Percentiles rank a stretch among this genome's conserved stretches.
These are phyloP conservation scores for Hirsutella rhossiliensis DNA, from an alignment of 2,329 filamentous ascomycete genomes.

Conservation along the genomic window DNA sequence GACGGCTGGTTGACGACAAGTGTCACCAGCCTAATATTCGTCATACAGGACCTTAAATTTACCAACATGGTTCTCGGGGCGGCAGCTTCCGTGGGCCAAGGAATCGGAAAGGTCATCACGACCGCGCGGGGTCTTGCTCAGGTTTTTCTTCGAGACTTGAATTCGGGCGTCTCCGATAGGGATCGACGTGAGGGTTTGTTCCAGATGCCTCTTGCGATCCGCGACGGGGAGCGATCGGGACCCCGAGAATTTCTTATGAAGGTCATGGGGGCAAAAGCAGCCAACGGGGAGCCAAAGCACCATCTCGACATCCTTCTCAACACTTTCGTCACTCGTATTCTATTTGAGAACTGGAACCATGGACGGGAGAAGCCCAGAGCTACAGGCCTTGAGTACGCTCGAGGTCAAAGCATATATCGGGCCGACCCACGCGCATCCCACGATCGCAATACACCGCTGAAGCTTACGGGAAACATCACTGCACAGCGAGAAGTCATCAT, in stretches of 20 bases:
- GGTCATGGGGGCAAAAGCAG: slow-evolving; percentile 10
- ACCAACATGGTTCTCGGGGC: slow-evolving; percentile 17
- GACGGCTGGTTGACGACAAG: slow-evolving; percentile 44
- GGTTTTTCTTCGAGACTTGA: slow-evolving; percentile 36
- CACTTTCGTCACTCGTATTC: slow-evolving; percentile 21
- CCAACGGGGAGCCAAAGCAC: slow-evolving; percentile 4
- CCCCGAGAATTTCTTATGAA: slow-evolving; percentile 35
- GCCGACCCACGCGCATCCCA: slow-evolving; percentile 25
- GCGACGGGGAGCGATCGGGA: slow-evolving; percentile 27
- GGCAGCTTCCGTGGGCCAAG: slow-evolving; percentile 16
- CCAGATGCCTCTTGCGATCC: slow-evolving; percentile 32
- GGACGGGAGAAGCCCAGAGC: slow-evolving; percentile 19
- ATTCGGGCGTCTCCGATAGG: slow-evolving; percentile 29
- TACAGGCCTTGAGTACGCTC: slow-evolving; percentile 28
- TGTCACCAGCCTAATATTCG: slow-evolving; percentile 35
- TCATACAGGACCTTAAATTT: slow-evolving; percentile 39
- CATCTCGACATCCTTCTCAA: slow-evolving; percentile 10
- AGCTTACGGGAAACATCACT: slow-evolving; percentile 8
- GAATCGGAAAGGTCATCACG: slow-evolving; percentile 7
- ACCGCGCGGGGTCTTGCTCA: slow-evolving; percentile 15
- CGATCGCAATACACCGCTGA: not conserved
- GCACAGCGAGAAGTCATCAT: slow-evolving; percentile 34
- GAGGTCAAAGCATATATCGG: slow-evolving; percentile 27
- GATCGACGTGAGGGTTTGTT: slow-evolving; percentile 32
- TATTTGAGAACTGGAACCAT: slow-evolving; percentile 16